These are phyloP conservation scores for Ogataea kodamae DNA, from an alignment of 805 yeast species.

Conservation along the genomic window DNA sequence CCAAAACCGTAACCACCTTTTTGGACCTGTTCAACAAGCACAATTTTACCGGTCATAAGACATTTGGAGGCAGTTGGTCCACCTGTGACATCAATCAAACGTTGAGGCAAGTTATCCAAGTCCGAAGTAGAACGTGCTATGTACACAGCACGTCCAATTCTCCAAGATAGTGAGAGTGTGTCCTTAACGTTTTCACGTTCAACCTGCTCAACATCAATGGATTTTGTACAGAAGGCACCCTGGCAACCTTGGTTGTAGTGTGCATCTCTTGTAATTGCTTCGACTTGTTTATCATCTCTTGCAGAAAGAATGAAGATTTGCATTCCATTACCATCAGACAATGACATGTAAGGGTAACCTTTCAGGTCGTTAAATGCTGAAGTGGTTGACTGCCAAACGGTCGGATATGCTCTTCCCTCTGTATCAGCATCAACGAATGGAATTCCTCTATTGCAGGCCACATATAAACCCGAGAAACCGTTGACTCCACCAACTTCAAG, in stretches of 20 bases:
- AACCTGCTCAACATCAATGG: constrained; percentile 1
- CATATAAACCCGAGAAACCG: constrained; percentile 34
- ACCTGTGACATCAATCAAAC: constrained; percentile 36
- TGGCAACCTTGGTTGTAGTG: constrained; percentile 39
- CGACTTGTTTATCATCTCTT: constrained; percentile 33
- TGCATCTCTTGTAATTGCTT: constrained; percentile 38
- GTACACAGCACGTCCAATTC: constrained; percentile 41
- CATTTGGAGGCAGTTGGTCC: constrained; percentile 31
- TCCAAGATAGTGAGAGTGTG: constrained; percentile 40
- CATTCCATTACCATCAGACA: constrained; percentile 42
- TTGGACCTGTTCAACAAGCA: constrained; percentile 38
- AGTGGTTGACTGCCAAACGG: constrained; percentile 37
- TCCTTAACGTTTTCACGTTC: constrained; percentile 34
- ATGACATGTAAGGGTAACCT: constrained; percentile 26
- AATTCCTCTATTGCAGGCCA: constrained; percentile 17
- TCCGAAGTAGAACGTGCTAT: constrained; percentile 34
- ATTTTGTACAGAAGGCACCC: constrained; percentile 29
- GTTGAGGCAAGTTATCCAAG: constrained; percentile 31
- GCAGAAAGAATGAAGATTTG: constrained; percentile 31
- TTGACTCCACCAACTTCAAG: constrained; percentile 45
- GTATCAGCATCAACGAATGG: constrained; percentile 39
- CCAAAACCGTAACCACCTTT: constrained; percentile 43
- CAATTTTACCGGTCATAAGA: constrained; percentile 39
- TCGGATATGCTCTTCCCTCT: constrained; percentile 49
- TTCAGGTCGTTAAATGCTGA: constrained; percentile 43